Evolutionary conservation across 1,284 basidiomycete species (phyloP).

Genomic region (Schizophyllum amplum): DNA sequence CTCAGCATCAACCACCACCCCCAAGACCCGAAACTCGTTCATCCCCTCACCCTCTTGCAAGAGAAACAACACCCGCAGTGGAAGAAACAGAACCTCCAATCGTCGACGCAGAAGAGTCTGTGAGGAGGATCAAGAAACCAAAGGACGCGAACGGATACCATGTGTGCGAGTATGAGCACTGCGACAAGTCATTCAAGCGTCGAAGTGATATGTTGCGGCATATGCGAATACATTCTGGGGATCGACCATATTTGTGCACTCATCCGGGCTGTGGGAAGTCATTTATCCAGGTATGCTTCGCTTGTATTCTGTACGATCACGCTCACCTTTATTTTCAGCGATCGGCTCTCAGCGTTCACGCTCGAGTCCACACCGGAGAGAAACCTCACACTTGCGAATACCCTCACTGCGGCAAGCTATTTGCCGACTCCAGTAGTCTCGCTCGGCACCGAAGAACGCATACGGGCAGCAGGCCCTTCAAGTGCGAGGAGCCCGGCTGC

Average conservation of each 20-base stretch:
- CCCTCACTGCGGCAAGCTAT: slow-evolving; percentile 75
- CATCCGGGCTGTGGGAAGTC: slow-evolving; percentile 73
- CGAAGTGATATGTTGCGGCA: slow-evolving; percentile 73
- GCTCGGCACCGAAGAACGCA: slow-evolving; percentile 85
- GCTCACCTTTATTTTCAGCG: slow-evolving; percentile 37
- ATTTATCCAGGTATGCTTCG: slow-evolving; percentile 66
- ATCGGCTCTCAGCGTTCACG: slow-evolving; percentile 81
- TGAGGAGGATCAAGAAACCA: slow-evolving; percentile 29
- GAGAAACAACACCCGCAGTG: slow-evolving; percentile 41
- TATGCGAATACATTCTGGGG: slow-evolving; percentile 84
- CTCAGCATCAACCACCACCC: not conserved
- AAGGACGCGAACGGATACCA: slow-evolving; percentile 10
- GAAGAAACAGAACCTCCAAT: slow-evolving; percentile 43
- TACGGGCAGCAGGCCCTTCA: slow-evolving; percentile 75
- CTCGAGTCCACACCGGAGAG: slow-evolving; percentile 83
- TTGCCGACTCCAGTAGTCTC: slow-evolving; percentile 83
- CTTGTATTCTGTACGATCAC: slow-evolving; percentile 9
- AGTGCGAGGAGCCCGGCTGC: slow-evolving; percentile 70
- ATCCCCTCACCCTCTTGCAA: slow-evolving; percentile 35
- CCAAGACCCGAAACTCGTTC: slow-evolving; percentile 62
- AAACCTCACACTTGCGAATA: slow-evolving; percentile 85
- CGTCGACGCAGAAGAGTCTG: slow-evolving; percentile 22
- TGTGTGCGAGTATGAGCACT: slow-evolving; percentile 54
- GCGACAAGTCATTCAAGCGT: slow-evolving; percentile 68
- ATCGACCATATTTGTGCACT: slow-evolving; percentile 71